Evolutionary conservation across 1,139 yeast genomes (phyloP), one percentile per base, ranked within the genome.

Genomic region (Meyerozyma smithsonii): DNA sequence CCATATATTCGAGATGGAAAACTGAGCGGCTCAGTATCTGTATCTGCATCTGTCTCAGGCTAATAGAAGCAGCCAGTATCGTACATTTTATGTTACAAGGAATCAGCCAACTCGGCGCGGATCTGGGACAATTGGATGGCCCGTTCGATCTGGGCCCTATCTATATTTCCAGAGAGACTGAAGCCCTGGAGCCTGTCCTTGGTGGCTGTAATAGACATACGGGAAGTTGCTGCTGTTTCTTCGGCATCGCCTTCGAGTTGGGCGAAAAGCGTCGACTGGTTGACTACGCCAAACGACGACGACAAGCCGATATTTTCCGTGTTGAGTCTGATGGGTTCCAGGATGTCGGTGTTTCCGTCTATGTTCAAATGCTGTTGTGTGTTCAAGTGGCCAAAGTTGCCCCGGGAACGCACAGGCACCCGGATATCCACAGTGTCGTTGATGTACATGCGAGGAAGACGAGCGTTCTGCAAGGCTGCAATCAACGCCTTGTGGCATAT

Each of bases 241-340:
- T 86, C 95, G 5, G 88, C 83, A 48, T 83, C 92, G 8, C 92
- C 92, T 56, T 84, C 90, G 36, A 85, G 55, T 51, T 85, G 95
- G 2, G 85, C 79, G 40, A 86, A 58, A 28, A 85, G 53, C 1
- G 79, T 66, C 1, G 72, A 52, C 28, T 55, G 47, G 2, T 44
- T 36, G 19, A 77, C 71, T 1, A 82, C 64, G 11, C 95, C 95
- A 57, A 79, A 84, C 43, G 83, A 81, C 8, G 86, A 77, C 10
- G 84, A 69, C 46, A 70, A 66, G 2, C 77, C 74, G 4, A 73
- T 52, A 16, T 59, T 58, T 4, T 54, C 52, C 1, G 49, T 49
- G 41, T 69, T 61, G 34, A 82, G 50, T 8, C 45, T 45, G 36
- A 83, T 55, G 0, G 55, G 49, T 24, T 48, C 44, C 36, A 48